Evolutionary conservation across 257 asterid species (phyloP).

Genomic region (Solanum virginianum): DNA sequence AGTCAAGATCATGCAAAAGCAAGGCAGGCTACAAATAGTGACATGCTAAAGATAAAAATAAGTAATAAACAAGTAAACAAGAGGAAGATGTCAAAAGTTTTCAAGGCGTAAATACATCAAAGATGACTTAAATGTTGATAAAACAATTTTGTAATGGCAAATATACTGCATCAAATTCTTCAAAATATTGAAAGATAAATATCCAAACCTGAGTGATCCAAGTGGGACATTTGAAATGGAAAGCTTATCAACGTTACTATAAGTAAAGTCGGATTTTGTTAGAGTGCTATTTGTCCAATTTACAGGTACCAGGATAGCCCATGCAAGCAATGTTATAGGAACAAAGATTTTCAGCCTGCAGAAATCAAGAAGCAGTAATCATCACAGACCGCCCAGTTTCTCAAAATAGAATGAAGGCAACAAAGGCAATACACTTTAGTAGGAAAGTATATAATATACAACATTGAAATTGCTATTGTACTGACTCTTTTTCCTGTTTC

Average conservation of each 20-base stretch:
- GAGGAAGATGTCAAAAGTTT: background rate
- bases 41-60: background rate
- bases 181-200: background rate
- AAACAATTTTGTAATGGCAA: background rate
- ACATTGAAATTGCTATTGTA: background rate
- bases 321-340: constrained; percentile 67
- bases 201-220: constrained; percentile 59
- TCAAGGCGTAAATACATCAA: background rate
- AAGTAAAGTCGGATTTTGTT: constrained; percentile 31
- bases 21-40: background rate
- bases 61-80: background rate
- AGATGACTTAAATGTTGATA: background rate
- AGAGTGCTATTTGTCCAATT: constrained; percentile 88
- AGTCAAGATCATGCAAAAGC: background rate
- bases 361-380: constrained; percentile 4
- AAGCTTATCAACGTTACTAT: constrained; percentile 77
- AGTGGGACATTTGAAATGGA: constrained; percentile 75
- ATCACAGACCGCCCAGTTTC: background rate
- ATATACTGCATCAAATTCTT: background rate
- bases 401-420: background rate
- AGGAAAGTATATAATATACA: background rate
- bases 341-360: constrained; percentile 88
- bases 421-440: background rate
- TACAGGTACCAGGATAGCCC: constrained; percentile 84
- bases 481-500: background rate